phyloP scores from a whole-genome alignment of 2,329 filamentous ascomycete genomes.

The Trichoderma koningiopsis region DNA sequence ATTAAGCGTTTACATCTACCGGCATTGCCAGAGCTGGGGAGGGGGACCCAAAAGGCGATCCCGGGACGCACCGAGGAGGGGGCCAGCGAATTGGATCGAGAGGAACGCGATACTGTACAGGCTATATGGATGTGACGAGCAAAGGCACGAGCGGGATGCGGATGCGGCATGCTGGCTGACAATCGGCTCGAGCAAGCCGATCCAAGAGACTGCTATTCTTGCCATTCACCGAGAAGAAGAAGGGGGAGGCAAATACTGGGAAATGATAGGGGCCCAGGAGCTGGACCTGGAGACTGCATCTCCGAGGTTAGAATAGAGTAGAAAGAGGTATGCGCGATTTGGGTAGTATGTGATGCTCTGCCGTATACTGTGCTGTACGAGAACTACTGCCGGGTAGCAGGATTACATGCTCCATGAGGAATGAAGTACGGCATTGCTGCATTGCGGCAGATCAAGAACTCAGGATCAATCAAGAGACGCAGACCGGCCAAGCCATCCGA shows the following conservation, averaged over 20 bases:
- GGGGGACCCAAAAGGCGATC: slow-evolving; percentile 22
- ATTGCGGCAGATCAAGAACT: too few species aligned
- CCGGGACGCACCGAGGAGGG: slow-evolving; percentile 22
- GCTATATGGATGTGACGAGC: not conserved
- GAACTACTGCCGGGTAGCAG: not conserved
- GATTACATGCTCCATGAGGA: too few species aligned
- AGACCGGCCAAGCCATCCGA: not conserved
- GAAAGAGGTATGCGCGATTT: slow-evolving; percentile 10
- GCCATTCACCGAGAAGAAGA: not conserved
- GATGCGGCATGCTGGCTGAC: not conserved
- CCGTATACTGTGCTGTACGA: not conserved
- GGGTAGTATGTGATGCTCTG: not conserved
- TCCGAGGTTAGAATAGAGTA: not conserved
- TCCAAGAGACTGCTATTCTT: not conserved
- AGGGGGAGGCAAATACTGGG: not conserved
- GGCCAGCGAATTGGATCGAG: slow-evolving; percentile 13
- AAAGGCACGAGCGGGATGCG: not conserved
- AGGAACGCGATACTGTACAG: not conserved
- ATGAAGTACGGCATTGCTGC: too few species aligned
- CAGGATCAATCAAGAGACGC: not conserved
- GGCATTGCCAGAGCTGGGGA: slow-evolving; percentile 13
- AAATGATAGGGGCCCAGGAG: slow-evolving; percentile 2
- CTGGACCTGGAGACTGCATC: slow-evolving; percentile 6
- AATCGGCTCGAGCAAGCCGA: not conserved
- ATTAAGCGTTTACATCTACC: slow-evolving; percentile 23